These are phyloP conservation scores for Lenzites betulinus DNA, from an alignment of 768 basidiomycete genomes.

Conservation along the genomic window DNA sequence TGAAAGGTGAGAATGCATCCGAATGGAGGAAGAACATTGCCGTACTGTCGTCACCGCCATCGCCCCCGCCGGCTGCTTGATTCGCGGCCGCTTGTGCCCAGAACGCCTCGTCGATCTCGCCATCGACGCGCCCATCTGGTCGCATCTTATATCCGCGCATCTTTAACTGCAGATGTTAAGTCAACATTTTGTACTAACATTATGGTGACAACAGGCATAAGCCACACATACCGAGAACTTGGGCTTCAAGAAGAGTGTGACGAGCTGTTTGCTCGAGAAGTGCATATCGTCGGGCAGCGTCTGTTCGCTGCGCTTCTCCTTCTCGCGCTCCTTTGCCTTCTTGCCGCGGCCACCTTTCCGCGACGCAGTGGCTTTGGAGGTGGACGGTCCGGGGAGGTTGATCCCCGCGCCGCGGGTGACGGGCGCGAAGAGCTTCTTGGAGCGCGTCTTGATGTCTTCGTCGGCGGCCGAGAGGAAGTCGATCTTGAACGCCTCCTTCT, in stretches of 20 bases:
- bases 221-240: slow-evolving; percentile 73
- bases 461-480: slow-evolving; percentile 69
- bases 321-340: slow-evolving; percentile 48
- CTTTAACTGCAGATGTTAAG: slow-evolving; percentile 57
- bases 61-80: slow-evolving; percentile 57
- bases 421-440: slow-evolving; percentile 78
- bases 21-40: neutral
- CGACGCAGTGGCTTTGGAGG: slow-evolving; percentile 28
- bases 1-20: neutral
- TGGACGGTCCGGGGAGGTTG: slow-evolving; percentile 49
- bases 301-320: slow-evolving; percentile 73
- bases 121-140: slow-evolving; percentile 64
- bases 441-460: slow-evolving; percentile 59
- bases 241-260: slow-evolving; percentile 94
- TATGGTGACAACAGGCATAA: neutral
- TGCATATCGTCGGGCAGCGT: slow-evolving; percentile 96
- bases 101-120: slow-evolving; percentile 93
- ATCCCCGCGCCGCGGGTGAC: slow-evolving; percentile 71
- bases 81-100: slow-evolving; percentile 96
- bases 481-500: slow-evolving; percentile 82
- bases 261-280: slow-evolving; percentile 86
- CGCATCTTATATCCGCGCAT: slow-evolving; percentile 77
- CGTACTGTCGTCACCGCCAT: slow-evolving; percentile 68
- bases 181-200: too few relatives aligned
- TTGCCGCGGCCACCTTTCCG: slow-evolving; percentile 46